Base-by-base conservation (phyloP, 1,284 basidiomycete species). In the Serendipita sp. region DNA sequence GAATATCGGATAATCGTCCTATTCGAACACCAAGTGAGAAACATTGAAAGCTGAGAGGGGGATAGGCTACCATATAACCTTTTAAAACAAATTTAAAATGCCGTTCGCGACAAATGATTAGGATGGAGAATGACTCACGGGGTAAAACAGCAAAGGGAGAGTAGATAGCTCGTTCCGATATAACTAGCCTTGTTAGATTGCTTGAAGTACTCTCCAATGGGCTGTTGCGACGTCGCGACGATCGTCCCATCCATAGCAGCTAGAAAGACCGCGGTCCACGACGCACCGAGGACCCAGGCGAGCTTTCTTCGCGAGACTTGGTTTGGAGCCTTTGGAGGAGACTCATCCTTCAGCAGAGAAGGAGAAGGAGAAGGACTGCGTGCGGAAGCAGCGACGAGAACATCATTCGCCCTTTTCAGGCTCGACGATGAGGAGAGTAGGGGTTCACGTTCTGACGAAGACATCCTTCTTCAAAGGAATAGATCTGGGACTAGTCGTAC, bases 71-170 rank as follows among this genome's bases (percentile, higher is more conserved):
- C 90, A 76, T 93, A 93, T 67, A 93, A 76, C 63, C 38, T 41
- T 41, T 41, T 41, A 13, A 13, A 6, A 13, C 38, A 13, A 41
- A 41, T 13, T 6, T 13, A 13, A 41, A 41, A 41, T 41, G 38
- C 22, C 6, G 38, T 13, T 41, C 38, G 38, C 22, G 22, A 22
- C 22, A 22, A 22, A 13, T 41, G 13, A 6, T 41, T 41, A 6
- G 38, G 5, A 6, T 6, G 13, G 13, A 6, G 38, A 41, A 41
- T 5, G 5, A 41, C 38, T 41, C 38, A 41, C 38, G 91, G 91
- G 17, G 90, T 93, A 71, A 93, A 93, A 74, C 90, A 93, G 72
- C 88, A 94, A 58, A 93, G 85, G 45, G 88, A 91, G 58, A 94
- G 77, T 66, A 94, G 77, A 74, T 92, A 92, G 2, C 90, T 83